Base-by-base conservation (phyloP, 2,329 filamentous ascomycete genomes). In the Phoma herbarum region DNA sequence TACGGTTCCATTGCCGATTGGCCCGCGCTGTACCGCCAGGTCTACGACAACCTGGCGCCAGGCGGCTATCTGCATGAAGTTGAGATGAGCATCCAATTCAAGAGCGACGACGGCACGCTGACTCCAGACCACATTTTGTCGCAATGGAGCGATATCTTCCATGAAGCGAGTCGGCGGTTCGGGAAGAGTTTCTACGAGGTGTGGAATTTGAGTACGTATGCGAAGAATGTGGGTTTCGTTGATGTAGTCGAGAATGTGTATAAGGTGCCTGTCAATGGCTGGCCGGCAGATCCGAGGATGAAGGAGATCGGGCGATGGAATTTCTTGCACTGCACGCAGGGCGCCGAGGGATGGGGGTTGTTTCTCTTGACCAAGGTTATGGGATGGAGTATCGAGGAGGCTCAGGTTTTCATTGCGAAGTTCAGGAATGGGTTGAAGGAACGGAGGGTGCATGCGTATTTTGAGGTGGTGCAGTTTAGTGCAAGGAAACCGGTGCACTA, bases 1-100 rank as follows among this genome's bases (percentile, higher is more conserved):
- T 79, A 77, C 53, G 79, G 80, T 26, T 76, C 72, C 52, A 76
- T 82, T 16, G 69, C 73, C 2, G 77, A 80, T 52, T 82, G 79
- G 79, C 69, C 75, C 26, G 65, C 69, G n/a, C 75, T 81, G 8
- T 76, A 68, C 39, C 22, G 52, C n/a, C 68, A 75, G 52, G 62
- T 67, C 10, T 69, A 71, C 45, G 50, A 59, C 43, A 55, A 67
- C 39, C 58, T 73, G 7, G 68, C 70, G 45, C 76, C 77, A 0
- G 78, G 78, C 20, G 78, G 77, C 31, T 79, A 73, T 62, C 59
- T 79, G 29, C 76, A 80, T 60, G 68, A 78, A 44, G 70, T 77
- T 8, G 80, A 82, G 52, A 69, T 79, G 57, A 73, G 73, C 31
- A 73, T 79, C n/a, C 71, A 74, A n/a, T 74, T 77, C 12, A 74